Base-by-base conservation (phyloP, 441 rosid species). In the Adansonia madagascariensis region DNA sequence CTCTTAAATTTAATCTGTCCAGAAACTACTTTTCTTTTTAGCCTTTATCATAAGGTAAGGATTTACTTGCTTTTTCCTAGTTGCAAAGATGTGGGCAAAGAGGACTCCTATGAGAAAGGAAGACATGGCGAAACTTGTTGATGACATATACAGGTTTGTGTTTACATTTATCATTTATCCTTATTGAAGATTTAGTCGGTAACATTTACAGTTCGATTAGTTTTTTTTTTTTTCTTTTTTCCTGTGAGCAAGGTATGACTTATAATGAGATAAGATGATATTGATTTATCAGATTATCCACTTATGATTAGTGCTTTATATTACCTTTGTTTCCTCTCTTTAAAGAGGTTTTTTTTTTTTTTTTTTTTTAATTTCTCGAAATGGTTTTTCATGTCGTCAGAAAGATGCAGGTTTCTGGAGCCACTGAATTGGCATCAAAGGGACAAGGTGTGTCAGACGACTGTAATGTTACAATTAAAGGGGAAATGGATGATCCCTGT, bases 371-470 rank as follows among this genome's bases (percentile, higher is more conserved):
- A 35, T 35, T 35, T 35, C 49, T 69, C 41, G 41, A 74, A 41
- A 60, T 69, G 47, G 60, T 64, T 62, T 72, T 20, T 80, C 73
- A 78, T 72, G 11, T 81, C 11, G 74, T 66, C 88, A 97, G 98
- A 80, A 97, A 97, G 86, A 91, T 92, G 97, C 98, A 92, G 88
- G 92, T 87, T 55, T 86, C 97, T 72, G 98, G 94, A 80, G 98
- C 97, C 78, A 80, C 89, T 72, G 99, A 93, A 82, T 88, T 91
- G 81, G 97, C 97, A 75, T 90, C 98, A 71, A 94, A 90, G 87
- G 95, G 88, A 62, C 97, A 83, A 79, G 91, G 83, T 69, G 85
- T 84, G 76, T 83, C 95, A 78, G 95, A 93, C 74, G 85, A 90
- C 81, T 86, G 90, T 84, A 88, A 82, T 78, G 43, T 85, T 61